Conservation (phyloP, 306 rosid genomes). For the Leucaena leucocephala region DNA sequence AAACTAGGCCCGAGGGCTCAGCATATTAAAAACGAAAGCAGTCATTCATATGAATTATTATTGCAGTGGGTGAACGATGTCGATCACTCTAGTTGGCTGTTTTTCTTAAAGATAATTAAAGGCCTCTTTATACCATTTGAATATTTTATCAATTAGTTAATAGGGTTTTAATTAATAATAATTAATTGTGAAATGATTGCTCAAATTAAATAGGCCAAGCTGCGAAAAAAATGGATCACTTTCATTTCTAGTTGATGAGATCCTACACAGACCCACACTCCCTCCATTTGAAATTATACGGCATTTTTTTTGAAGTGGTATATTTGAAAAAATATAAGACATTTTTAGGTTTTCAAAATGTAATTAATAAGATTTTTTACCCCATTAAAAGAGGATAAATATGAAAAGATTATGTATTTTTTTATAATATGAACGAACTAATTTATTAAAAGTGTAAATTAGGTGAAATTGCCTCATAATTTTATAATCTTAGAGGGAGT, state of each 20-base stretch:
- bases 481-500: no score
- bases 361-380: background rate
- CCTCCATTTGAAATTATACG: background rate
- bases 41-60: background rate
- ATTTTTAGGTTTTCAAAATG: background rate
- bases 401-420: no score
- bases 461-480: no score
- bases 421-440: background rate
- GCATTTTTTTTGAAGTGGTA: background rate
- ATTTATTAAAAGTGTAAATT: no score
- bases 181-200: background rate
- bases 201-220: background rate
- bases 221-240: background rate
- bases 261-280: background rate
- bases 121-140: background rate
- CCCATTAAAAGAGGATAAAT: no score
- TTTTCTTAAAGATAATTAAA: background rate
- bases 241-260: conserved; percentile 8
- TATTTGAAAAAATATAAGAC: background rate
- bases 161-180: background rate
- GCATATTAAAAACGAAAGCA: background rate
- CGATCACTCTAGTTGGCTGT: background rate
- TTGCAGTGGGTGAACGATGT: background rate
- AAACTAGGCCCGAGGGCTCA: background rate
- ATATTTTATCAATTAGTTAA: background rate